Evolutionary conservation across 768 basidiomycete species (phyloP).

Genomic region (Rickenella mellea): DNA sequence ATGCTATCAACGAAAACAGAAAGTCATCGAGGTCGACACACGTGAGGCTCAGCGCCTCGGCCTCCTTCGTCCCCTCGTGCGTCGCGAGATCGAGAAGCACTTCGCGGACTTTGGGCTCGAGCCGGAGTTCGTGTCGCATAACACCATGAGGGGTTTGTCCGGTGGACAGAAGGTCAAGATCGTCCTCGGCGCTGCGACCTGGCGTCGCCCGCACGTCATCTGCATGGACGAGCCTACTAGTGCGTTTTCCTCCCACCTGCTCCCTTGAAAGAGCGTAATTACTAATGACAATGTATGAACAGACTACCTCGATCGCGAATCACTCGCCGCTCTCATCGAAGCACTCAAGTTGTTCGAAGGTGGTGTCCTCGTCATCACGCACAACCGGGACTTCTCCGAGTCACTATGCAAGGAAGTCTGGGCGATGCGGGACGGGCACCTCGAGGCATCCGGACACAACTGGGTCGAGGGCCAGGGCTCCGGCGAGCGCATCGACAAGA

Average conservation of each 20-base stretch:
- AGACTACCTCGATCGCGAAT: constrained; percentile 99
- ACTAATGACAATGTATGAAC: constrained; percentile 9
- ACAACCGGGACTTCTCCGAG: constrained; percentile 99
- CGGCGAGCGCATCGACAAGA: constrained; percentile 91
- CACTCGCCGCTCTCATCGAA: constrained; percentile 95
- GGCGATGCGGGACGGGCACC: constrained; percentile 96
- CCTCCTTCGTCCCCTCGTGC: constrained; percentile 91
- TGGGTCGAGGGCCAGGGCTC: constrained; percentile 99
- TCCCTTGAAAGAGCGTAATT: neutral
- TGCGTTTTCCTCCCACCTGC: constrained; percentile 23
- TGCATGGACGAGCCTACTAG: constrained; percentile 96
- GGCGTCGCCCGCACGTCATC: constrained; percentile 97
- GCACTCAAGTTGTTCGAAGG: constrained; percentile 97
- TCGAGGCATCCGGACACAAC: constrained; percentile 97
- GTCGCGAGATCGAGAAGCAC: constrained; percentile 98
- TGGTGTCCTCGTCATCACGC: constrained; percentile 95
- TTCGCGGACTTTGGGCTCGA: constrained; percentile 99
- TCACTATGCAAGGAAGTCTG: constrained; percentile 96
- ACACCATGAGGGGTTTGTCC: constrained; percentile 97
- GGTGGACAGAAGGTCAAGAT: constrained; percentile 99
- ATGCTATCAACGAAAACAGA: constrained; percentile 31
- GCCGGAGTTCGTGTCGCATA: constrained; percentile 97
- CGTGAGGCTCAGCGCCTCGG: constrained; percentile 95
- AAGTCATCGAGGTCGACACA: constrained; percentile 94
- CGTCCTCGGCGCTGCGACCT: constrained; percentile 94